Conservation (phyloP, 768 basidiomycete genomes). For the Coprinellus micaceus region DNA sequence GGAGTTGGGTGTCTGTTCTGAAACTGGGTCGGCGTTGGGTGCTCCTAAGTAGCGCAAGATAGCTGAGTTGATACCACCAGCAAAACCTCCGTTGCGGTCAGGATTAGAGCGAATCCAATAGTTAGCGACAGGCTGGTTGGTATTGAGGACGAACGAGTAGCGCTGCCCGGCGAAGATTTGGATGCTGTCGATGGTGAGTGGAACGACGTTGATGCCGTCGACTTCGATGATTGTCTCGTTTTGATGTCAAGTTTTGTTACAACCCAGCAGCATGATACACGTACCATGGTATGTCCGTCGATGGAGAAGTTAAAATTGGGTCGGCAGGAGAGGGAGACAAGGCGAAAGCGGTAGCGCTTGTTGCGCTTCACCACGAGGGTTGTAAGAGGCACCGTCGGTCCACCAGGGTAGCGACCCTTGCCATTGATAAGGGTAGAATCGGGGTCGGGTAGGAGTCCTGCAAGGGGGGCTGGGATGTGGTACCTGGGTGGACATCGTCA, state of each 20-base stretch:
- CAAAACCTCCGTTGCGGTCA: background rate
- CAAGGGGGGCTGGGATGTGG: slow-evolving; percentile 16
- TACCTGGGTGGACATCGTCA: background rate
- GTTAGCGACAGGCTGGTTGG: slow-evolving; percentile 28
- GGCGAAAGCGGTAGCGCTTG: slow-evolving; percentile 45
- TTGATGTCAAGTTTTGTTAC: slow-evolving; percentile 13
- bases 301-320: slow-evolving; percentile 30
- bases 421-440: no score
- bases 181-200: slow-evolving; percentile 25
- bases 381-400: slow-evolving; percentile 29
- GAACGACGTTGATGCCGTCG: slow-evolving; percentile 27
- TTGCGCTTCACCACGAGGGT: slow-evolving; percentile 34
- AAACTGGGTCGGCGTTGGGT: slow-evolving; percentile 34
- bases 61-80: slow-evolving; percentile 46
- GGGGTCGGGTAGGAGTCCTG: slow-evolving; percentile 29
- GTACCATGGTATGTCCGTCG: slow-evolving; percentile 28
- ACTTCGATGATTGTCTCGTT: slow-evolving; percentile 32
- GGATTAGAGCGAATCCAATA: slow-evolving; percentile 29
- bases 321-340: slow-evolving; percentile 42
- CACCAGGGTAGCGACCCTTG: slow-evolving; percentile 31
- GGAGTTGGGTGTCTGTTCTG: slow-evolving; percentile 19
- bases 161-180: no score
- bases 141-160: slow-evolving; percentile 31
- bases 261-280: slow-evolving; percentile 22
- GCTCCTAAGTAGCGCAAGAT: slow-evolving; percentile 50